Percentiles rank a stretch among this genome's conserved stretches.
These are phyloP conservation scores for Plasmodium ovale DNA, from an alignment of 169 alveolate genomes.

Conservation along the genomic window DNA sequence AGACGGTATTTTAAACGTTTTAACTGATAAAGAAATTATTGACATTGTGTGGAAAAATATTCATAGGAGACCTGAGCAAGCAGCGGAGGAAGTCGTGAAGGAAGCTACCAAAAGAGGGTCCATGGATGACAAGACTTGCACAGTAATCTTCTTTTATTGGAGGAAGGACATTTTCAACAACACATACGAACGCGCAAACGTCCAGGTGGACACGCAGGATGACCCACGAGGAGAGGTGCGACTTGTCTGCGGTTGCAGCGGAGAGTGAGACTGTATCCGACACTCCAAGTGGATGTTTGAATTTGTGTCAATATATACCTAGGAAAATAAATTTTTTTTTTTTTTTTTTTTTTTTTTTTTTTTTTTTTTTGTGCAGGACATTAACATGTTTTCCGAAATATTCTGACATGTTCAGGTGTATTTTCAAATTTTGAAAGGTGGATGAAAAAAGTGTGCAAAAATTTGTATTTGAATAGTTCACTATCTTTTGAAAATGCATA, in stretches of 20 bases:
- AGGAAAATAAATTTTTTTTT: too few relatives aligned
- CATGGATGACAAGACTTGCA: constrained; percentile 84
- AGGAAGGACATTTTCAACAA: constrained; percentile 79
- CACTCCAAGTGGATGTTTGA: too few relatives aligned
- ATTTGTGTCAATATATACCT: too few relatives aligned
- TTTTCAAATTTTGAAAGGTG: background rate
- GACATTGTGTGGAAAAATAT: constrained; percentile 82
- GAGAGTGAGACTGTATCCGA: too few relatives aligned
- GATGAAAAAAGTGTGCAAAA: background rate
- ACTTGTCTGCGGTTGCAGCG: too few relatives aligned
- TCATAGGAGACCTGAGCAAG: constrained; percentile 49
- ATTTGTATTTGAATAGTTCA: too few relatives aligned
- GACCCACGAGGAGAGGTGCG: constrained; percentile 50
- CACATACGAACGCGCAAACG: constrained; percentile 14
- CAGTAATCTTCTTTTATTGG: constrained; percentile 86
- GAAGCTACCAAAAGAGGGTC: constrained; percentile 81
- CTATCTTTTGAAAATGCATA: too few relatives aligned
- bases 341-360: background rate
- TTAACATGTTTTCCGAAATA: constrained; percentile 63
- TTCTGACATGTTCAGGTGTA: background rate
- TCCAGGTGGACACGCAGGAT: constrained; percentile 4
- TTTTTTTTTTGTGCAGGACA: constrained; percentile 16
- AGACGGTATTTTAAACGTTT: constrained; percentile 65
- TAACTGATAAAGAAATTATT: constrained; percentile 80
- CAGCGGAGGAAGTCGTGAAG: constrained; percentile 83